Evolutionary conservation across 2,329 filamentous ascomycete genomes (phyloP).

Genomic region (Aspergillus felis): DNA sequence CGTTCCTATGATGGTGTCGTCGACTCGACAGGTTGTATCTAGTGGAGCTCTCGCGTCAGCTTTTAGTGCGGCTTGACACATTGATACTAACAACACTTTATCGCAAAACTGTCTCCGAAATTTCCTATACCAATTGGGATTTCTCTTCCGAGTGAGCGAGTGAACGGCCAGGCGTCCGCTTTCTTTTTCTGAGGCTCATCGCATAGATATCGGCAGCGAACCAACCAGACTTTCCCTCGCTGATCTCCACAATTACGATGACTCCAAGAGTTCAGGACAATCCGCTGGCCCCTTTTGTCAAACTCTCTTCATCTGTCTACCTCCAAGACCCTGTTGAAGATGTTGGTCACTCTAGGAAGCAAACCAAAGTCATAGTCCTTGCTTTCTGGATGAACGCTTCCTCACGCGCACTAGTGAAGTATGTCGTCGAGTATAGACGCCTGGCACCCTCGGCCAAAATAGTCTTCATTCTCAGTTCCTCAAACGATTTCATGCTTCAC

Average conservation of each 20-base stretch:
- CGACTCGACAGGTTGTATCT: not conserved
- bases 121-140: not conserved
- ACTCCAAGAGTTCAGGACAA: not conserved
- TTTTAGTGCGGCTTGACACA: not conserved
- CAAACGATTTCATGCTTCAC: constrained; percentile 31
- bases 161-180: not conserved
- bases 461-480: constrained; percentile 38
- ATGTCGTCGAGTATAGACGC: constrained; percentile 42
- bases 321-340: constrained; percentile 30
- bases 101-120: not conserved
- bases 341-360: constrained; percentile 3
- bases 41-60: not conserved
- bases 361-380: constrained; percentile 39
- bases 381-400: constrained; percentile 49
- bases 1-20: not conserved
- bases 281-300: constrained; percentile 28
- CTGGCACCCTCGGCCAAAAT: constrained; percentile 43
- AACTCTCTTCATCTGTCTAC: constrained; percentile 38
- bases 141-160: not conserved
- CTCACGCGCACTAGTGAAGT: constrained; percentile 45
- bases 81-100: not conserved
- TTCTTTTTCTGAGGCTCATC: not conserved
- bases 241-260: constrained; percentile 4
- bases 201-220: not conserved
- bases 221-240: not conserved